Evolutionary conservation across 2,329 filamentous ascomycete species (phyloP).

Genomic region (Bipolaris oryzae): DNA sequence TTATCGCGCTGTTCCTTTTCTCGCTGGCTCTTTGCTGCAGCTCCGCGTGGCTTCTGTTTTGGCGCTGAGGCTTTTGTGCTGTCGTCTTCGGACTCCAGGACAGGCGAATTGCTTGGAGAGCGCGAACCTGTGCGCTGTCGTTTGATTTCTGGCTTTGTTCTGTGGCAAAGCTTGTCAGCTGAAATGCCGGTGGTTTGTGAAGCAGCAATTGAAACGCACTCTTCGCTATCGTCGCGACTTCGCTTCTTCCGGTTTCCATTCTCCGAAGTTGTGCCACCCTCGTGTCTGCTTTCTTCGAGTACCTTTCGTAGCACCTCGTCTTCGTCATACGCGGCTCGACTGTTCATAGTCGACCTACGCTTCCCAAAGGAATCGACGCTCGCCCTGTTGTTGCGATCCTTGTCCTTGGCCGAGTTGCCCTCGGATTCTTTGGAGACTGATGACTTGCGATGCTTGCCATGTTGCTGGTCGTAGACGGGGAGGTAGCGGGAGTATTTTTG

Average conservation of each 20-base stretch:
- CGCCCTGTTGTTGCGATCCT: slow-evolving; percentile 60
- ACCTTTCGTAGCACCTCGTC: slow-evolving; percentile 86
- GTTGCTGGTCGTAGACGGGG: slow-evolving; percentile 61
- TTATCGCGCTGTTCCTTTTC: slow-evolving; percentile 66
- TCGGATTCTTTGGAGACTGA: slow-evolving; percentile 69
- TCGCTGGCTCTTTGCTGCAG: slow-evolving; percentile 58
- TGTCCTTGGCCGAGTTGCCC: slow-evolving; percentile 60
- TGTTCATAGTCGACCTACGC: slow-evolving; percentile 95
- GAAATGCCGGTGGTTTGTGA: slow-evolving; percentile 2
- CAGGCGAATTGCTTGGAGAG: slow-evolving; percentile 54
- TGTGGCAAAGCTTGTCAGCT: slow-evolving; percentile 52
- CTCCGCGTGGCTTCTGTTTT: slow-evolving; percentile 54
- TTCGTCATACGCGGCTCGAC: slow-evolving; percentile 93
- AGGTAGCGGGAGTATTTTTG: slow-evolving; percentile 68
- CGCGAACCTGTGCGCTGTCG: slow-evolving; percentile 74
- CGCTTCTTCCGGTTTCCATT: slow-evolving; percentile 73
- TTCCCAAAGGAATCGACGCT: slow-evolving; percentile 71
- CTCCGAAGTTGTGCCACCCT: slow-evolving; percentile 64
- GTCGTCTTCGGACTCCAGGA: slow-evolving; percentile 76
- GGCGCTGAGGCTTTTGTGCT: slow-evolving; percentile 51
- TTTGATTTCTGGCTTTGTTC: slow-evolving; percentile 74
- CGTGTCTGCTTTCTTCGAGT: slow-evolving; percentile 93
- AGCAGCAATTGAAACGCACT: slow-evolving; percentile 66
- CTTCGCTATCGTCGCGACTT: slow-evolving; percentile 88
- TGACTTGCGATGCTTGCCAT: slow-evolving; percentile 63